Conservation (phyloP, 2,329 filamentous ascomycete species). For the Neoscytalidium dimidiatum region DNA sequence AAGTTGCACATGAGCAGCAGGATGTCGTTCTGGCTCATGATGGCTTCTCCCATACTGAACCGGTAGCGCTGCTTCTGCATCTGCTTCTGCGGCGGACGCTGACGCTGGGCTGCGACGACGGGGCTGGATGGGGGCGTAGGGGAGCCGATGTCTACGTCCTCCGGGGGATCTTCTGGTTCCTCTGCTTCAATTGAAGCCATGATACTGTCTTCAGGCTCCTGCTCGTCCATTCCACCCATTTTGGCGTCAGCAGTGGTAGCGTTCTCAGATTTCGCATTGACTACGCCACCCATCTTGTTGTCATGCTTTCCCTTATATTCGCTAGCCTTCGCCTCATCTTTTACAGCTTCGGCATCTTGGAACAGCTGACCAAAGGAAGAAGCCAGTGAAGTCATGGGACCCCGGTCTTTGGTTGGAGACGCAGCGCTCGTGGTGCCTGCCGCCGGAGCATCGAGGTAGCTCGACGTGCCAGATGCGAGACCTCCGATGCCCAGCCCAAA, state of each 20-base stretch:
- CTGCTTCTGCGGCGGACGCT: not conserved
- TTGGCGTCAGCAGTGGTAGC: not conserved
- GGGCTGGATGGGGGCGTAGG: not conserved
- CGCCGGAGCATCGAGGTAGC: not conserved
- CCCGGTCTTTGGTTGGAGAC: not conserved
- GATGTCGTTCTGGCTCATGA: conserved; percentile 38
- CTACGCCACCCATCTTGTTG: not conserved
- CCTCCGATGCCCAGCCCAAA: conserved; percentile 3
- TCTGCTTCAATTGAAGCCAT: not conserved
- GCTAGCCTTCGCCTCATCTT: too few species aligned
- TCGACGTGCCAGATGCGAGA: not conserved
- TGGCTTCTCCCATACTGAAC: conserved; percentile 38
- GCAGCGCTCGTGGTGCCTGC: not conserved
- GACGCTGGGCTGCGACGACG: not conserved
- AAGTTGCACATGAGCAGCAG: conserved; percentile 36
- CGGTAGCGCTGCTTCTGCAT: not conserved
- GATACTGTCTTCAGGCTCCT: not conserved
- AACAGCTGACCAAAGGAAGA: not conserved
- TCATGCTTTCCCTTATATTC: not conserved
- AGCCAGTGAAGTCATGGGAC: not conserved
- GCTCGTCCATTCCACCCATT: not conserved
- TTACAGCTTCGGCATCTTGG: not conserved
- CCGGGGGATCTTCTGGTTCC: not conserved
- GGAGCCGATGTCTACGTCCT: not conserved
- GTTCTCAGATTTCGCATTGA: not conserved